Conservation (phyloP, 257 asterid species). For the Plantago elongata region DNA sequence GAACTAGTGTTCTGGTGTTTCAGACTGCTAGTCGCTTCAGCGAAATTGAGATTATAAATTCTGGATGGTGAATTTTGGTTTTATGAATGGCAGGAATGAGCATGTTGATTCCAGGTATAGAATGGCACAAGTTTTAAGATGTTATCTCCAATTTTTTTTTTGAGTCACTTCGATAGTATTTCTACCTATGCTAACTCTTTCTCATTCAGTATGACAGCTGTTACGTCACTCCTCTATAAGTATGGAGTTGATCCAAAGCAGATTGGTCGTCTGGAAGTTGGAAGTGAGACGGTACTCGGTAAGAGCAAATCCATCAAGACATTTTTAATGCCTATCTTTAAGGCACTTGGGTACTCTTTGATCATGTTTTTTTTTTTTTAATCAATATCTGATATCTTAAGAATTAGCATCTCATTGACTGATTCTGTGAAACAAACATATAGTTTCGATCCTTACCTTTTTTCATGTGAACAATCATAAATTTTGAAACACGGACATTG, state of each 20-base stretch:
- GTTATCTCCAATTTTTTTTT: too few relatives aligned
- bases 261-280: slow-evolving; percentile 97
- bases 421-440: not conserved
- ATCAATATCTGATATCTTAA: not conserved
- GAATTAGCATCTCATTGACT: not conserved
- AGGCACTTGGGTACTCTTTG: slow-evolving; percentile 71
- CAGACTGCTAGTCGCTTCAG: too few relatives aligned
- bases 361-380: slow-evolving; percentile 1
- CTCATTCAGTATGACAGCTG: slow-evolving; percentile 83
- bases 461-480: slow-evolving; percentile 43
- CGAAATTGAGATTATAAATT: too few relatives aligned
- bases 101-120: too few relatives aligned
- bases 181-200: too few relatives aligned
- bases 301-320: slow-evolving; percentile 99
- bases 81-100: too few relatives aligned
- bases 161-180: too few relatives aligned
- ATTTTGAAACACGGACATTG: slow-evolving; percentile 87
- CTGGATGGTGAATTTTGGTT: too few relatives aligned
- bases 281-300: slow-evolving; percentile 95
- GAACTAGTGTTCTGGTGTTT: too few relatives aligned
- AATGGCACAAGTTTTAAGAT: too few relatives aligned
- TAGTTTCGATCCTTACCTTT: slow-evolving; percentile 13
- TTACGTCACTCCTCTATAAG: slow-evolving; percentile 79
- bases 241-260: slow-evolving; percentile 74
- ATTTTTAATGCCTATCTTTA: slow-evolving; percentile 92